phyloP scores from a whole-genome alignment of 192 early-diverging fungal genomes.

The Chytriomyces sp. region DNA sequence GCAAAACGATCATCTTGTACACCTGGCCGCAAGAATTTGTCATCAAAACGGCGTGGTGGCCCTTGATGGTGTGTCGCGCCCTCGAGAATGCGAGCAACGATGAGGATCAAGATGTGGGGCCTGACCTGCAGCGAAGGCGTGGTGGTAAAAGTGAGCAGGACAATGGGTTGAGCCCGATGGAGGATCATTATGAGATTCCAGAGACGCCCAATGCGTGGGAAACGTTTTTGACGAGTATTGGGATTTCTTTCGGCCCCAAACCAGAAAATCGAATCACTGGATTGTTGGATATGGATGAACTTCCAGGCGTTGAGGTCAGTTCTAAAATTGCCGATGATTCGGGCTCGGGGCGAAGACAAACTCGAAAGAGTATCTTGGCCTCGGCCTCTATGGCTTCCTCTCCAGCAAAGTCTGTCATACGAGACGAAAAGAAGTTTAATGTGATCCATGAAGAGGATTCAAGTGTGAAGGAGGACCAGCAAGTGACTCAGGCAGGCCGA shows the following conservation, averaged over 20 bases:
- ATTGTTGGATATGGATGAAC: background rate
- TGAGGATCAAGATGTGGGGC: background rate
- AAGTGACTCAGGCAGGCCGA: no score
- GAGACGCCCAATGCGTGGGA: background rate
- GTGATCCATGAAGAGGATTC: background rate
- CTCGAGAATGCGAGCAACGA: slow-evolving; percentile 16
- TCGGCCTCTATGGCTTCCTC: background rate
- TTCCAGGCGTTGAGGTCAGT: background rate
- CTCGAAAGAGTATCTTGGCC: background rate
- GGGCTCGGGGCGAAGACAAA: background rate
- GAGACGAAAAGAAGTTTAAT: background rate
- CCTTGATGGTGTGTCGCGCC: slow-evolving; percentile 22
- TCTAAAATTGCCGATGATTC: background rate
- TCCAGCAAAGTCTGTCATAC: background rate
- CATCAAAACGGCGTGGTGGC: slow-evolving; percentile 39
- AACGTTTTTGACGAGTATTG: background rate
- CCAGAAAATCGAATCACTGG: background rate
- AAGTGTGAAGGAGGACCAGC: no score
- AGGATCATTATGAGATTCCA: slow-evolving; percentile 5
- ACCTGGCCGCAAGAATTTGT: slow-evolving; percentile 44
- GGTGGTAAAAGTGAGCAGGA: background rate
- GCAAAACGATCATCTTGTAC: slow-evolving; percentile 35
- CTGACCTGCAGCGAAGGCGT: background rate
- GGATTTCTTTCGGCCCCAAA: background rate
- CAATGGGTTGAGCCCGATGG: background rate